Conservation (phyloP, 805 yeast species). For the Saturnispora sekii region DNA sequence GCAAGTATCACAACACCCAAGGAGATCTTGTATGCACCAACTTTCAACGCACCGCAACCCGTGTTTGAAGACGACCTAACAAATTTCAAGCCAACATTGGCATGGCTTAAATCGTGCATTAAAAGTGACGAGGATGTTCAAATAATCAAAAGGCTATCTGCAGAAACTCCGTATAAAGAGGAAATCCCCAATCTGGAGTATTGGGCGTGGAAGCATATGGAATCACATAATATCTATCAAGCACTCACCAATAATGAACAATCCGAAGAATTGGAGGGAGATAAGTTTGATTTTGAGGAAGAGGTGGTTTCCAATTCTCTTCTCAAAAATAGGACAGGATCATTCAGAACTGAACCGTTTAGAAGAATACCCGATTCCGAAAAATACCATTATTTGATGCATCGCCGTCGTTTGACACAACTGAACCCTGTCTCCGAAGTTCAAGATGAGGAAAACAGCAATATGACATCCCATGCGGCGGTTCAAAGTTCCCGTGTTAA, state of each 20-base stretch:
- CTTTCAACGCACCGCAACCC: slow-evolving; percentile 40
- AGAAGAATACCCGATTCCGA: slow-evolving; percentile 60
- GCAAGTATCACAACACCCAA: neutral
- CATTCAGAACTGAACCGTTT: slow-evolving; percentile 68
- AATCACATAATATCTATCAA: slow-evolving; percentile 27
- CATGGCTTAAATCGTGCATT: slow-evolving; percentile 41
- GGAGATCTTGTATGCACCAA: slow-evolving; percentile 39
- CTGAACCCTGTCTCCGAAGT: slow-evolving; percentile 59
- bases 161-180: slow-evolving; percentile 12
- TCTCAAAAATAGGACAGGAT: slow-evolving; percentile 41
- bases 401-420: slow-evolving; percentile 56
- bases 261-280: slow-evolving; percentile 19
- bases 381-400: slow-evolving; percentile 73
- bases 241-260: slow-evolving; percentile 14
- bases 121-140: slow-evolving; percentile 69
- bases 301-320: slow-evolving; percentile 17
- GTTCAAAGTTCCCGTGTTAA: slow-evolving; percentile 72
- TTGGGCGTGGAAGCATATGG: slow-evolving; percentile 53
- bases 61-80: slow-evolving; percentile 37
- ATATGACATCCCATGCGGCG: slow-evolving; percentile 22
- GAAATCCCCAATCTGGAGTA: slow-evolving; percentile 34
- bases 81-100: slow-evolving; percentile 35
- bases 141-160: slow-evolving; percentile 39
- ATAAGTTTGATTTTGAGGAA: slow-evolving; percentile 21
- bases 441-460: slow-evolving; percentile 36